Conservation (phyloP, 805 yeast species). For the Vanderwaltozyma tropicalis region DNA sequence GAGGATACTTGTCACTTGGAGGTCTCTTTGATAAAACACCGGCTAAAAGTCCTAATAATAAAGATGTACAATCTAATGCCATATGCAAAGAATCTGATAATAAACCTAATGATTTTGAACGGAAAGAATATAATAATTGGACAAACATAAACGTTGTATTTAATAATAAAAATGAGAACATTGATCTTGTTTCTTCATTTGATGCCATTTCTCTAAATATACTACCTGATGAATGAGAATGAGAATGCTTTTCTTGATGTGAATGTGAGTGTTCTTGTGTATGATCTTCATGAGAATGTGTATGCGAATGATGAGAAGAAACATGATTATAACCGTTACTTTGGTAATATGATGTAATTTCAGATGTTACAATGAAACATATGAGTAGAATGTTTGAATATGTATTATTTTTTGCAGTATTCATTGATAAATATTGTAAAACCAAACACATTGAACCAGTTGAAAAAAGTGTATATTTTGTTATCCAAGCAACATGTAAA, state of each 20-base stretch:
- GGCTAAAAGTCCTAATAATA: slow-evolving; percentile 83
- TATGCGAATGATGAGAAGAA: slow-evolving; percentile 7
- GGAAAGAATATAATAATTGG: slow-evolving; percentile 81
- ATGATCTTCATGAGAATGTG: slow-evolving; percentile 1
- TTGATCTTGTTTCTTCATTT: slow-evolving; percentile 71
- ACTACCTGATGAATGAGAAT: slow-evolving; percentile 4
- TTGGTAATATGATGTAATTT: slow-evolving; percentile 4
- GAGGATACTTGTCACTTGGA: slow-evolving; percentile 66
- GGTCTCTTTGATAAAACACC: slow-evolving; percentile 53
- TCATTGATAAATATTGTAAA: slow-evolving; percentile 29
- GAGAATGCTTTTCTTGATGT: slow-evolving; percentile 1
- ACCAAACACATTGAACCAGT: slow-evolving; percentile 27
- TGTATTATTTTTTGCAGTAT: slow-evolving; percentile 9
- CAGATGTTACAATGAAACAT: slow-evolving; percentile 12
- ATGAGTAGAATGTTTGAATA: slow-evolving; percentile 10
- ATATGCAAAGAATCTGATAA: slow-evolving; percentile 91
- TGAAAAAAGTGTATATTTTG: slow-evolving; percentile 13
- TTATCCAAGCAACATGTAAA: slow-evolving; percentile 6
- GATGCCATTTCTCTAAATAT: slow-evolving; percentile 30
- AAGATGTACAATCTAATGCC: slow-evolving; percentile 89
- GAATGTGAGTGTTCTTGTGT: background rate
- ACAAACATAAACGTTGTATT: slow-evolving; percentile 91
- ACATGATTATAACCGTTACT: slow-evolving; percentile 6
- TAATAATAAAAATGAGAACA: slow-evolving; percentile 73
- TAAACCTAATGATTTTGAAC: slow-evolving; percentile 85